A percentile compares a stretch with the other conserved stretches of the same genome.
Evolutionary conservation across 192 early-diverging fungal species (phyloP).

Genomic region (Backusella circina): DNA sequence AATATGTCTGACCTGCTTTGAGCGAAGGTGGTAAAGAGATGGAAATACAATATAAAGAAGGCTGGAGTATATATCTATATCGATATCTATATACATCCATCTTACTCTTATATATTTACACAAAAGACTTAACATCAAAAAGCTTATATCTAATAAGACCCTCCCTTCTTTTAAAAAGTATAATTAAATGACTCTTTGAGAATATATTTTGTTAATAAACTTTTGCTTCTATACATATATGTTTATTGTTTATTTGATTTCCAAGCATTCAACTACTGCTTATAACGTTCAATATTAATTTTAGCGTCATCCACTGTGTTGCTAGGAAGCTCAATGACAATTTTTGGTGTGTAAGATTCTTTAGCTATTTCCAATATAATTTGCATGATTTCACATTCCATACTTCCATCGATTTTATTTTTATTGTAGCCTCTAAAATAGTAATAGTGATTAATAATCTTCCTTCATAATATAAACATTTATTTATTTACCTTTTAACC

Average conservation of each 20-base stretch:
- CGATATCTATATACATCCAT: too few relatives aligned
- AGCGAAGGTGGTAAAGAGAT: too few relatives aligned
- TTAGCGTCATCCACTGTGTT: constrained; percentile 90
- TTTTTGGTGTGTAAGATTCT: constrained; percentile 76
- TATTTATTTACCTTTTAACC: constrained; percentile 57
- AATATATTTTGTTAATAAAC: not conserved
- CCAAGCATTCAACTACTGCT: constrained; percentile 66
- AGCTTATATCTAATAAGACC: not conserved
- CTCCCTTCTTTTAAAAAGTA: not conserved
- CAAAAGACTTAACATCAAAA: too few relatives aligned
- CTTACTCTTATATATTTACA: too few relatives aligned
- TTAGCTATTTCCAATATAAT: constrained; percentile 86
- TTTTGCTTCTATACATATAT: not conserved
- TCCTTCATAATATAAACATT: not conserved
- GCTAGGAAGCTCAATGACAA: constrained; percentile 78
- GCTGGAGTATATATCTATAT: too few relatives aligned
- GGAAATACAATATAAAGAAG: too few relatives aligned
- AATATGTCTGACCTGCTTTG: too few relatives aligned
- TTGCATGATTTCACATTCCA: constrained; percentile 98
- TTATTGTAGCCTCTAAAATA: constrained; percentile 65
- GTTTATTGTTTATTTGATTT: constrained; percentile 29
- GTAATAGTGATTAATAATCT: not conserved
- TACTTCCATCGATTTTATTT: constrained; percentile 89
- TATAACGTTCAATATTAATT: constrained; percentile 74
- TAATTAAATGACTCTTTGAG: not conserved